phyloP scores from a whole-genome alignment of 371 early-diverging fungal species.

The Apophysomyces sp. region DNA sequence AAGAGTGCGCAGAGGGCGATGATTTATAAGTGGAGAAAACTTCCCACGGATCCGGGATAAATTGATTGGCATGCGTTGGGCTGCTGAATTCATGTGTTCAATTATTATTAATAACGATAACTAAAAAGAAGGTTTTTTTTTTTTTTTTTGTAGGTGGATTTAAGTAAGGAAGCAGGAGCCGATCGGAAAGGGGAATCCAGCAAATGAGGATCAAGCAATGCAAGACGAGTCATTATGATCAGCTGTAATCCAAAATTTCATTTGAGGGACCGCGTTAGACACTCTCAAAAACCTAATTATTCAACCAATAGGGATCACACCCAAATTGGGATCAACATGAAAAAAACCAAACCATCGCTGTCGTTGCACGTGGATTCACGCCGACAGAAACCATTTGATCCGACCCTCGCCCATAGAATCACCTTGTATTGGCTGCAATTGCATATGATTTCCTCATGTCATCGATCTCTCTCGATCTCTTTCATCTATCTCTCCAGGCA shows the following conservation, averaged over 20 bases:
- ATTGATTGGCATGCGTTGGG: not conserved
- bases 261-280: not conserved
- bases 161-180: not conserved
- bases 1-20: not conserved
- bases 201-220: not conserved
- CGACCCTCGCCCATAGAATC: not conserved
- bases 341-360: not conserved
- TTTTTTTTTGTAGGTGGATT: not conserved
- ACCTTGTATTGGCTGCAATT: not conserved
- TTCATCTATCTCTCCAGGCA: not conserved
- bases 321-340: not conserved
- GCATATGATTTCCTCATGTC: not conserved
- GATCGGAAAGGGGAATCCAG: not conserved
- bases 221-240: slow-evolving; percentile 3
- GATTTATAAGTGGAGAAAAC: slow-evolving; percentile 15
- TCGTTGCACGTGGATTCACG: slow-evolving; percentile 1
- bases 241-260: not conserved
- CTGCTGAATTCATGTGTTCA: not conserved
- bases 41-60: slow-evolving; percentile 10
- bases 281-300: too few species aligned
- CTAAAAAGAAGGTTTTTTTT: not conserved
- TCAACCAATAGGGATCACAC: too few species aligned
- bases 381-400: not conserved
- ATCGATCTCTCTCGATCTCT: too few species aligned
- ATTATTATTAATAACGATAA: not conserved